Base-by-base conservation (phyloP, 352 stramenopile genomes). In the Phytophthora europaea region DNA sequence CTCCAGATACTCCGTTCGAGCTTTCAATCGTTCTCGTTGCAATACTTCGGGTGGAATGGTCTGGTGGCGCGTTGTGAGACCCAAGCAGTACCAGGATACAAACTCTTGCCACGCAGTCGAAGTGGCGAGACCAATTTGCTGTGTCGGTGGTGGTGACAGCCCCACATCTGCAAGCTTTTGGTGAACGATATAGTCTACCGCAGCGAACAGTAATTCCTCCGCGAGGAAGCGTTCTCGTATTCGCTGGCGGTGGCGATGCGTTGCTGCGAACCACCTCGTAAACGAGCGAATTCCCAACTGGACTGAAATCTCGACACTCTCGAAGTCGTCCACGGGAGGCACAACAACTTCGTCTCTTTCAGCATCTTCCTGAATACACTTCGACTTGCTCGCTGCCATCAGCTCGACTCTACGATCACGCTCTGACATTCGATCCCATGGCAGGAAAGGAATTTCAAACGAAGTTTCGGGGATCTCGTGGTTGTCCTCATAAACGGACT, bases 201-300 rank as follows among this genome's bases (percentile, higher is more conserved):
- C 85, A 48, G 84, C 87, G 66, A 83, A 94, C 2, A 22, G 34
- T 3, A 94, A 73, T 56, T 94, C 87, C 51, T 94, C 87, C 0
- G 34, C 55, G 6, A 94, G 60, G 65, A 92, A 94, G 2, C 45
- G 71, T 45, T 89, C 82, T 34, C 87, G 85, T 51, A 89, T 74
- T 18, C 74, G 67, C 63, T 88, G 81, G 20, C 69, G 83, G 48
- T 82, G 73, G 28, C 81, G 68, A 15, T 81, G 70, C 15, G 45
- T 81, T 12, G 82, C 70, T 34, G 77, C 47, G 55, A 89, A 94
- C 87, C 85, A 94, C 18, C 81, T 81, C 4, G 72, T 83, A 58
- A 93, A 93, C 18, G 76, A 67, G 34, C 80, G 76, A n/a, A 90
- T 64, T 23, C 56, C 71, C 5, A 87, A 47, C 38, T 89, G 82